A percentile compares a stretch with the other conserved stretches of the same genome.
These are phyloP conservation scores for Colletotrichum falcatum DNA, from an alignment of 2,329 filamentous ascomycete species.

Conservation along the genomic window DNA sequence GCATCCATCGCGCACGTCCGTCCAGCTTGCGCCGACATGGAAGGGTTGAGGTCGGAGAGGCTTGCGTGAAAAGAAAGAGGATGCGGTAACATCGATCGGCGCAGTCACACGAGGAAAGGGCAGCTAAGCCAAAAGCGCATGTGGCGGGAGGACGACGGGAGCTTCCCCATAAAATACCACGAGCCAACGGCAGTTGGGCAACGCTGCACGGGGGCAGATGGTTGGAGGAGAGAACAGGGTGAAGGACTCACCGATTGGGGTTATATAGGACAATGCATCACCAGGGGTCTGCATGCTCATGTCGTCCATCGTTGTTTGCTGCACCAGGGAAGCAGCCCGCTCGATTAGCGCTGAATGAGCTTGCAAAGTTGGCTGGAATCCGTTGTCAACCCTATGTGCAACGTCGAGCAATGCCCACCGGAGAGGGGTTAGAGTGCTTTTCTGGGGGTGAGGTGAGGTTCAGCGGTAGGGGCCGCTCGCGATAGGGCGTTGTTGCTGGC, in stretches of 20 bases:
- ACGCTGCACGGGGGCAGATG: slow-evolving; percentile 62
- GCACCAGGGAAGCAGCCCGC: slow-evolving; percentile 37
- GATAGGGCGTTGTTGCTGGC: slow-evolving; percentile 19
- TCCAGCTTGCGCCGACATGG: slow-evolving; percentile 2
- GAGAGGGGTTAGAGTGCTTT: slow-evolving; percentile 1
- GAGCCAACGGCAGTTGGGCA: slow-evolving; percentile 60
- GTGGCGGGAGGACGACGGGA: slow-evolving; percentile 27
- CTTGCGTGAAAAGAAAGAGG: slow-evolving; percentile 31
- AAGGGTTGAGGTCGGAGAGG: neutral
- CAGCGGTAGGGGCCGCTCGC: neutral
- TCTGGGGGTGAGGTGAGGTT: slow-evolving; percentile 5
- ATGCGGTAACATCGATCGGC: slow-evolving; percentile 41
- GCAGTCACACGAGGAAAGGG: slow-evolving; percentile 16
- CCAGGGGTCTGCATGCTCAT: slow-evolving; percentile 59
- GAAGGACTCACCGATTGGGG: slow-evolving; percentile 66
- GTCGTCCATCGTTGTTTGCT: slow-evolving; percentile 51
- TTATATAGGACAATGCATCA: slow-evolving; percentile 62
- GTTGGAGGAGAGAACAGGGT: slow-evolving; percentile 54
- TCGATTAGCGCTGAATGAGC: slow-evolving; percentile 34
- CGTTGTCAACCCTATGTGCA: slow-evolving; percentile 18
- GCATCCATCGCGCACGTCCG: slow-evolving; percentile 12
- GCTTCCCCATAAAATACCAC: slow-evolving; percentile 49
- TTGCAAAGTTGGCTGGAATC: slow-evolving; percentile 31
- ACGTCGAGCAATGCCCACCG: neutral
- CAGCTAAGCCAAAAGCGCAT: slow-evolving; percentile 34